Conservation (phyloP, 768 basidiomycete genomes). For the Hebeloma cylindrosporum region DNA sequence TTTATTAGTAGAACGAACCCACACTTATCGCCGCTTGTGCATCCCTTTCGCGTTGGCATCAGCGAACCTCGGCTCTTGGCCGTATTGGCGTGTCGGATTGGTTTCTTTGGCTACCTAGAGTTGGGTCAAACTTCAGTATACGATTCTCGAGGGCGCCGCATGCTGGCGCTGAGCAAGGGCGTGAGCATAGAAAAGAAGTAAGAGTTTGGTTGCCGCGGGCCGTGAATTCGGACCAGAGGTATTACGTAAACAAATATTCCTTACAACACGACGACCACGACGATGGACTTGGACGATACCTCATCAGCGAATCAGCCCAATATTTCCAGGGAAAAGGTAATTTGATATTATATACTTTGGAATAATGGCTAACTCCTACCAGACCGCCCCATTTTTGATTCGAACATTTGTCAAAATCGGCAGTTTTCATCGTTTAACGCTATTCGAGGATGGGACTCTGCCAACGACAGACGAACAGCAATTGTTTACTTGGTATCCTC, state of each 20-base stretch:
- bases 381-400: slow-evolving; percentile 83
- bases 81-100: too few species aligned
- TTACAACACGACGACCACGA: slow-evolving; percentile 8
- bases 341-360: neutral
- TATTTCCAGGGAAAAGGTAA: slow-evolving; percentile 61
- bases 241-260: slow-evolving; percentile 6
- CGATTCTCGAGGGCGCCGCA: too few species aligned
- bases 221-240: too few species aligned
- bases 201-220: too few species aligned
- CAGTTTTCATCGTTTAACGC: slow-evolving; percentile 66
- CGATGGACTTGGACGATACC: slow-evolving; percentile 18
- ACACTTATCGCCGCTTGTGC: too few species aligned
- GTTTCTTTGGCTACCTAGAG: too few species aligned
- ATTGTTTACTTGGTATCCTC: slow-evolving; percentile 72
- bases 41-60: too few species aligned
- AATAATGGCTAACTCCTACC: neutral
- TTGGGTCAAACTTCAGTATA: too few species aligned
- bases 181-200: too few species aligned
- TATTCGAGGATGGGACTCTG: slow-evolving; percentile 76
- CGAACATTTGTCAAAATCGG: slow-evolving; percentile 83
- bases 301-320: slow-evolving; percentile 46
- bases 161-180: too few species aligned
- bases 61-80: too few species aligned
- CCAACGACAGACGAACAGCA: slow-evolving; percentile 84
- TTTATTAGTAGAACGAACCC: too few species aligned